A percentile compares a stretch with the other conserved stretches of the same genome.
phyloP scores from a whole-genome alignment of 257 asterid genomes.

The Forsythia viridissima region DNA sequence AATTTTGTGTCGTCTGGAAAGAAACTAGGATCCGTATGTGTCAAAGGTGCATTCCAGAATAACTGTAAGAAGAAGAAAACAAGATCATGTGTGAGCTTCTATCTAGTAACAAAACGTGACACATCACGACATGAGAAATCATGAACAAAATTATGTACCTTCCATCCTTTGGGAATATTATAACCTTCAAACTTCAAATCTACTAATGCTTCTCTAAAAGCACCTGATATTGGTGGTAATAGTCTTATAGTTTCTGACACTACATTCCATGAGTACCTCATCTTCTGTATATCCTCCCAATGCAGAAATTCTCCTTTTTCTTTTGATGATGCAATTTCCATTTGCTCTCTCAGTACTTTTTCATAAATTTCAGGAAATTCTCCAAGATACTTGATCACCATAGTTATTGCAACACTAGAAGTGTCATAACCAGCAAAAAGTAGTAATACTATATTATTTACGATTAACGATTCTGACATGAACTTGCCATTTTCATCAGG shows the following conservation, averaged over 20 bases:
- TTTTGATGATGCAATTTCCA: constrained; percentile 50
- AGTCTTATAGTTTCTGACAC: constrained; percentile 54
- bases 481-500: constrained; percentile 64
- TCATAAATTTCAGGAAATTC: constrained; percentile 60
- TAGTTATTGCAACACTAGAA: constrained; percentile 55
- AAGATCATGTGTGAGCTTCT: background rate
- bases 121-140: background rate
- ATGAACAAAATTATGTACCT: constrained; percentile 36
- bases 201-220: constrained; percentile 58
- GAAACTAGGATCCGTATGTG: constrained; percentile 45
- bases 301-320: constrained; percentile 46
- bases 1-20: constrained; percentile 32
- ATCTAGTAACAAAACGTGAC: background rate
- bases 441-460: constrained; percentile 63
- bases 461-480: constrained; percentile 62
- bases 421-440: constrained; percentile 87
- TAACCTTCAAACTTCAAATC: constrained; percentile 64
- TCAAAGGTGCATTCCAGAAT: constrained; percentile 52
- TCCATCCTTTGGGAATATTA: constrained; percentile 85
- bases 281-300: constrained; percentile 85
- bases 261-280: constrained; percentile 81
- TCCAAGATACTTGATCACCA: constrained; percentile 60
- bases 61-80: constrained; percentile 34
- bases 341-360: constrained; percentile 62
- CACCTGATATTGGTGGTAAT: constrained; percentile 60